Evolutionary conservation across 169 alveolate species (phyloP), one percentile per base, ranked within the genome.

Genomic region (Babesia caballi): DNA sequence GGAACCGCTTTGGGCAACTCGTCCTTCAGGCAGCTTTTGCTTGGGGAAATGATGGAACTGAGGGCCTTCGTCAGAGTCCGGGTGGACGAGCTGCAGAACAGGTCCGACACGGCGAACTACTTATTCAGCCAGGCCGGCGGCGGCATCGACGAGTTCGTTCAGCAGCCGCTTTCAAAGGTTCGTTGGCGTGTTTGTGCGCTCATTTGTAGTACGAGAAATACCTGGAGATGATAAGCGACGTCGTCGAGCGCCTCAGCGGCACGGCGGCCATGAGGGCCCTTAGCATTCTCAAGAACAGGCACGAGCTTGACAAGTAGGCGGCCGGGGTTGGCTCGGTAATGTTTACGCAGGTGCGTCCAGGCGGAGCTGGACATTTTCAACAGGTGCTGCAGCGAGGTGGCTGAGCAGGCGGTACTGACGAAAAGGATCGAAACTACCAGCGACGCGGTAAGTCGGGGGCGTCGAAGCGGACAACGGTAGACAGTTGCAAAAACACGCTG

Each of bases 41-140:
- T 81, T 17, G 76, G 88, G 36, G 88, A 81, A 28, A 21, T 81
- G 46, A 4, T 60, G 23, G 84, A 81, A 67, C 57, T 81, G 44
- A 49, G 19, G 44, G 50, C 76, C 3, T 81, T 81, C 60, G 57
- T 81, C 25, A 33, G 44, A 25, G 49, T 59, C 33, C 25, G 84
- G 42, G 54, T 60, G 9, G 74, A 81, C 25, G 74, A 71, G 41
- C 57, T 70, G 54, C 57, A 46, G 21, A 56, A 59, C 27, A 61
- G 61, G 21, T 57, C 71, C 0, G 54, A 52, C 8, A 21, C 33
- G 54, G 68, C 83, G 19, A 53, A 47, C 59, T 54, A 66, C n/a
- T 5, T 66, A 15, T 42, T 66, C 40, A 33, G 67, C 44, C 69
- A 23, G 14, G 27, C 35, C 33, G 67, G 57, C 8, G 67, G 35